Conservation (phyloP, 2,329 filamentous ascomycete genomes). For the Gremmenia infestans region DNA sequence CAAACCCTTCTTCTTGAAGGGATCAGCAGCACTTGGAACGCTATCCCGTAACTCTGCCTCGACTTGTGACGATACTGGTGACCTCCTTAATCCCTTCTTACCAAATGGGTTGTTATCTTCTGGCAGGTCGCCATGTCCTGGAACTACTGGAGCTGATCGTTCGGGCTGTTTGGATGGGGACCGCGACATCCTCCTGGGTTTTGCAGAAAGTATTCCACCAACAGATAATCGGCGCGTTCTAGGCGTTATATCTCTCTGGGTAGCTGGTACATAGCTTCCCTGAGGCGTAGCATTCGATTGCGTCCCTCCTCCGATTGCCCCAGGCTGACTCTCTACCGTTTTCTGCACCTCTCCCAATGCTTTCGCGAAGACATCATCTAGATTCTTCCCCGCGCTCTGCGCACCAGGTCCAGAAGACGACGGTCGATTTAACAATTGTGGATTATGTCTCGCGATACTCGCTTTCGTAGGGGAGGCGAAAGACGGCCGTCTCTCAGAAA, state of each 20-base stretch:
- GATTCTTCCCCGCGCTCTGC: slow-evolving; percentile 32
- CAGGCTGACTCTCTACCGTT: not conserved
- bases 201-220: slow-evolving; percentile 20
- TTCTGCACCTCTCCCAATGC: slow-evolving; percentile 15
- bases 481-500: slow-evolving; percentile 42
- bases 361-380: slow-evolving; percentile 26
- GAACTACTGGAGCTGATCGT: not conserved
- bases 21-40: not conserved
- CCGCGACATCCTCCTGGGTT: slow-evolving; percentile 27
- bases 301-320: not conserved
- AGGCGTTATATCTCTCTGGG: slow-evolving; percentile 7
- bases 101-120: slow-evolving; percentile 11
- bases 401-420: slow-evolving; percentile 32
- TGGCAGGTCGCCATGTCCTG: not conserved
- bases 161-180: slow-evolving; percentile 22
- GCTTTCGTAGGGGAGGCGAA: slow-evolving; percentile 64
- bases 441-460: slow-evolving; percentile 57
- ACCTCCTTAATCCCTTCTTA: slow-evolving; percentile 10
- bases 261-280: slow-evolving; percentile 8
- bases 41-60: not conserved
- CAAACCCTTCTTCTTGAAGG: slow-evolving; percentile 7
- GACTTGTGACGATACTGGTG: slow-evolving; percentile 6
- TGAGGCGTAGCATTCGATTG: not conserved
- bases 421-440: slow-evolving; percentile 47
- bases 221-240: slow-evolving; percentile 12